Evolutionary conservation across 345 rosid genomes (phyloP).

Genomic region (Angophora floribunda): DNA sequence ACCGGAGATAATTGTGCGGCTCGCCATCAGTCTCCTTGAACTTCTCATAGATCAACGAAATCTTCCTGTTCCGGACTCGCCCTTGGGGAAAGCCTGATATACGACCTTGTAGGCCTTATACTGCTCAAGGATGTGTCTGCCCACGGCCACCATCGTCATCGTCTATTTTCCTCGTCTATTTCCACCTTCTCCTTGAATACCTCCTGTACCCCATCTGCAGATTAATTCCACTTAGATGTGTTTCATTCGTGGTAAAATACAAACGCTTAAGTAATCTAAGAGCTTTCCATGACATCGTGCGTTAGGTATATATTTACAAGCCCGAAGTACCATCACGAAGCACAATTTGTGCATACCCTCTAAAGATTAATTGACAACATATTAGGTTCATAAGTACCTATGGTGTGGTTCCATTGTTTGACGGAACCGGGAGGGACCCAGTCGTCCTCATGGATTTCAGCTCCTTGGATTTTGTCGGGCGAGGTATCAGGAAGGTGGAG

Average conservation of each 20-base stretch:
- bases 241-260: not conserved
- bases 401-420: constrained; percentile 1
- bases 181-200: not conserved
- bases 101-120: not conserved
- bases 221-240: not conserved
- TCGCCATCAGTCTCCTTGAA: not conserved
- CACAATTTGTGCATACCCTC: not conserved
- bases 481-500: not conserved
- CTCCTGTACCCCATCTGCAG: not conserved
- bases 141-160: not conserved
- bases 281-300: not conserved
- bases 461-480: not conserved
- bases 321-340: not conserved
- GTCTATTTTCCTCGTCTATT: not conserved
- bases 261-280: not conserved
- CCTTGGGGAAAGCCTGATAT: not conserved
- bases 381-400: not conserved
- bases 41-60: not conserved
- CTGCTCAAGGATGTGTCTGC: not conserved
- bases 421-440: not conserved
- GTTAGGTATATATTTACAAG: not conserved
- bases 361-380: not conserved
- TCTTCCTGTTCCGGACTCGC: not conserved
- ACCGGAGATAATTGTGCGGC: not conserved
- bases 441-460: constrained; percentile 6